Conservation (phyloP, 345 rosid genomes). For the Murraya paniculata region DNA sequence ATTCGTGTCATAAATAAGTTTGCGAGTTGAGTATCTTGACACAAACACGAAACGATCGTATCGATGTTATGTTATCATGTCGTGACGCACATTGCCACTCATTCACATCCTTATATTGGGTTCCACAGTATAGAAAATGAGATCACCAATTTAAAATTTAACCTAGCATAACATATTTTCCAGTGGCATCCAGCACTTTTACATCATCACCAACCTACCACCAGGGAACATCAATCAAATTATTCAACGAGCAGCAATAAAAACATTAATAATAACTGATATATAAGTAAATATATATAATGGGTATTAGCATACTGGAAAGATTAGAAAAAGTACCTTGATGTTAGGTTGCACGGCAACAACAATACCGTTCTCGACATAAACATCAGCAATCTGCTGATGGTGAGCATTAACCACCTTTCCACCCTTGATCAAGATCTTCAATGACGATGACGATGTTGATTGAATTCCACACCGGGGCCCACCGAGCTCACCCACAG, state of each 20-base stretch:
- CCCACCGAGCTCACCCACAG: conserved; percentile 40
- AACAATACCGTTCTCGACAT: conserved; percentile 76
- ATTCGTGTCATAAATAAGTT: no score
- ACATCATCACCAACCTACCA: conserved; percentile 87
- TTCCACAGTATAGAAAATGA: neutral
- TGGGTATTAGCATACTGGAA: no score
- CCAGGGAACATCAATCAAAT: conserved; percentile 8
- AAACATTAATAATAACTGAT: neutral
- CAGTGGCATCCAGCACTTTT: conserved; percentile 79
- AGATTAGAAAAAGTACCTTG: conserved; percentile 28
- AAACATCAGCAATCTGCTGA: conserved; percentile 83
- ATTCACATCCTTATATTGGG: neutral
- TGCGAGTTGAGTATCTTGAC: no score
- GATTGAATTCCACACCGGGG: conserved; percentile 42
- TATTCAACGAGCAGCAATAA: neutral
- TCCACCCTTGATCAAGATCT: conserved; percentile 85
- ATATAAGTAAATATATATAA: neutral
- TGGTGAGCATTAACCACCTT: conserved; percentile 86
- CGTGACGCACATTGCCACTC: no score
- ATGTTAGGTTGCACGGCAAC: conserved; percentile 69
- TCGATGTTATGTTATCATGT: no score
- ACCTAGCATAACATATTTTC: conserved; percentile 98
- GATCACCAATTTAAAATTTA: neutral
- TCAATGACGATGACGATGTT: conserved; percentile 42
- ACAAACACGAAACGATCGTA: no score